A percentile compares a stretch with the other conserved stretches of the same genome.
phyloP scores from a whole-genome alignment of 768 basidiomycete species.

The Lactifluus volemus region DNA sequence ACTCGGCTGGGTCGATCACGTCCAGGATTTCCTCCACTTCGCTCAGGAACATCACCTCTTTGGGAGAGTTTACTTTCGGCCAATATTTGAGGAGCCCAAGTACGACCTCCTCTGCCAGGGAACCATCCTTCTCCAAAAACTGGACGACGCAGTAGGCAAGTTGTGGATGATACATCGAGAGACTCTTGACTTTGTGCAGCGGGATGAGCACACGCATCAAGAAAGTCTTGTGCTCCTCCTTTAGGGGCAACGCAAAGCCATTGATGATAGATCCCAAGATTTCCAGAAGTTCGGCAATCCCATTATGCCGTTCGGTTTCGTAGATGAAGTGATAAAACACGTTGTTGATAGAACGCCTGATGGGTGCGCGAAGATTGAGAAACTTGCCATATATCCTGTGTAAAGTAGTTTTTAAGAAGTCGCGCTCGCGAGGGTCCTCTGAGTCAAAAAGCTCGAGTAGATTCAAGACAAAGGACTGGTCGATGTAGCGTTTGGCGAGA shows the following conservation, averaged over 20 bases:
- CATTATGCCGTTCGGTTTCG: slow-evolving; percentile 98
- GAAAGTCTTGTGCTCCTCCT: slow-evolving; percentile 99
- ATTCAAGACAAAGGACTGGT: slow-evolving; percentile 91
- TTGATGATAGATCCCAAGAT: slow-evolving; percentile 99
- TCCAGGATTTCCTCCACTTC: slow-evolving; percentile 99
- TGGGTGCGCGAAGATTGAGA: slow-evolving; percentile 96
- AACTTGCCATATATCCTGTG: slow-evolving; percentile 99
- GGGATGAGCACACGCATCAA: slow-evolving; percentile 90
- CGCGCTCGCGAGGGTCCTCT: slow-evolving; percentile 97
- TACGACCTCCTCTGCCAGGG: slow-evolving; percentile 91
- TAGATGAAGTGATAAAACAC: slow-evolving; percentile 99
- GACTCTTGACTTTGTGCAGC: slow-evolving; percentile 93
- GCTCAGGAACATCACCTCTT: slow-evolving; percentile 99
- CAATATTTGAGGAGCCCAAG: slow-evolving; percentile 93
- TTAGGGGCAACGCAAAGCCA: slow-evolving; percentile 94
- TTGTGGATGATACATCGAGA: slow-evolving; percentile 99
- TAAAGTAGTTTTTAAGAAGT: slow-evolving; percentile 97
- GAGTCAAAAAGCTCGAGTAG: slow-evolving; percentile 97
- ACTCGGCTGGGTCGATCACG: slow-evolving; percentile 94
- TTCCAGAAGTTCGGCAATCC: slow-evolving; percentile 95
- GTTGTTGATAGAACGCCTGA: slow-evolving; percentile 97
- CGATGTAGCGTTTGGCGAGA: slow-evolving; percentile 94
- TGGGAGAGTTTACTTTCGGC: slow-evolving; percentile 99
- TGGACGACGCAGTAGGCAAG: slow-evolving; percentile 98
- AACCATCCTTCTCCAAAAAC: slow-evolving; percentile 93